Conservation (phyloP, 345 rosid species). For the Aethionema arabicum region DNA sequence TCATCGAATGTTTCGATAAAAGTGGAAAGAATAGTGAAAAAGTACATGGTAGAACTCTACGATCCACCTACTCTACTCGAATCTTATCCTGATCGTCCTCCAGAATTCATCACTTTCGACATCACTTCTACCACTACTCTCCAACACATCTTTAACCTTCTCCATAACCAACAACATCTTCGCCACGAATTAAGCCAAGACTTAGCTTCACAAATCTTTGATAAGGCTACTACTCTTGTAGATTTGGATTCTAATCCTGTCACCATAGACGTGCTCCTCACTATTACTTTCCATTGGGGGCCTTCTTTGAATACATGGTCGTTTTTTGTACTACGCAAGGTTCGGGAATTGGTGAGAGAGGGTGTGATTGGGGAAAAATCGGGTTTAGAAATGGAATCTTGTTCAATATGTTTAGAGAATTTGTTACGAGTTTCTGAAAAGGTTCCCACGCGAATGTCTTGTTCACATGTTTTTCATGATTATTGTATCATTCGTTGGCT, state of each 20-base stretch:
- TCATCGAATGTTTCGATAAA: too few relatives aligned
- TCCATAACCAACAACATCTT: not conserved
- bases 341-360: not conserved
- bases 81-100: too few relatives aligned
- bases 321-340: too few relatives aligned
- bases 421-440: too few relatives aligned
- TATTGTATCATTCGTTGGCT: too few relatives aligned
- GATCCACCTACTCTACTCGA: too few relatives aligned
- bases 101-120: not conserved
- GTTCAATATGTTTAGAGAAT: conserved; percentile 1
- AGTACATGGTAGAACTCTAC: too few relatives aligned
- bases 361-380: not conserved
- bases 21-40: too few relatives aligned
- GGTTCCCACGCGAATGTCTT: too few relatives aligned
- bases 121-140: not conserved
- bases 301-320: too few relatives aligned
- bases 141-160: not conserved
- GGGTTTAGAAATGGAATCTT: not conserved
- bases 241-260: not conserved
- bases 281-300: not conserved
- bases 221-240: not conserved
- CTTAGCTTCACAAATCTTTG: not conserved
- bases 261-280: not conserved
- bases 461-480: too few relatives aligned
- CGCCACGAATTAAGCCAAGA: not conserved